Evolutionary conservation across 2,329 filamentous ascomycete species (phyloP).

Genomic region (Fonsecaea erecta): DNA sequence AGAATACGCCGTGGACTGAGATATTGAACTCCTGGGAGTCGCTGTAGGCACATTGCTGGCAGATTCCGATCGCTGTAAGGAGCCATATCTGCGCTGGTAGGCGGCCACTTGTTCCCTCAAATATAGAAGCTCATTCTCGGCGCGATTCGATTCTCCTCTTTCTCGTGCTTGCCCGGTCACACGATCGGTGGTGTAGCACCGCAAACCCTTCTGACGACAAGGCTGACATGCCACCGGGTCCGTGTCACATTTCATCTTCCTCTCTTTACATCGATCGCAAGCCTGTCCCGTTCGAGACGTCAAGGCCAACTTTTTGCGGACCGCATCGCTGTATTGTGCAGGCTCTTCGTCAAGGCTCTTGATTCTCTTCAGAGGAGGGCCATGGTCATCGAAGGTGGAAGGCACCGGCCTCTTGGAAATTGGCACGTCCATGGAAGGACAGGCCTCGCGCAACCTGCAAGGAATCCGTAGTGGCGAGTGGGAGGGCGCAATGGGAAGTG

Average conservation of each 20-base stretch:
- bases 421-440: constrained; percentile 28
- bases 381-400: constrained; percentile 24
- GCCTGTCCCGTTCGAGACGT: constrained; percentile 75
- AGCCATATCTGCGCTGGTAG: constrained; percentile 63
- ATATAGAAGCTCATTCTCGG: constrained; percentile 73
- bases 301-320: constrained; percentile 58
- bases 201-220: constrained; percentile 74
- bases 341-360: constrained; percentile 36
- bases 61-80: constrained; percentile 23
- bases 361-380: constrained; percentile 35
- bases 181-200: constrained; percentile 84
- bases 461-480: not conserved
- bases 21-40: constrained; percentile 5
- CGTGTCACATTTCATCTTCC: constrained; percentile 87
- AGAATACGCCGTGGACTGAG: constrained; percentile 13
- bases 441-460: not conserved
- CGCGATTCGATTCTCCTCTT: constrained; percentile 75
- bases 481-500: not conserved
- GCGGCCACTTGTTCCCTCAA: constrained; percentile 70
- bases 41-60: constrained; percentile 7
- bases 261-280: constrained; percentile 85
- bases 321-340: constrained; percentile 50
- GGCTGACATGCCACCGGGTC: constrained; percentile 80
- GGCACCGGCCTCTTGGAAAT: constrained; percentile 26
- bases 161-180: constrained; percentile 80